Evolutionary conservation across 1,284 basidiomycete genomes (phyloP).

Genomic region (Abortiporus biennis): DNA sequence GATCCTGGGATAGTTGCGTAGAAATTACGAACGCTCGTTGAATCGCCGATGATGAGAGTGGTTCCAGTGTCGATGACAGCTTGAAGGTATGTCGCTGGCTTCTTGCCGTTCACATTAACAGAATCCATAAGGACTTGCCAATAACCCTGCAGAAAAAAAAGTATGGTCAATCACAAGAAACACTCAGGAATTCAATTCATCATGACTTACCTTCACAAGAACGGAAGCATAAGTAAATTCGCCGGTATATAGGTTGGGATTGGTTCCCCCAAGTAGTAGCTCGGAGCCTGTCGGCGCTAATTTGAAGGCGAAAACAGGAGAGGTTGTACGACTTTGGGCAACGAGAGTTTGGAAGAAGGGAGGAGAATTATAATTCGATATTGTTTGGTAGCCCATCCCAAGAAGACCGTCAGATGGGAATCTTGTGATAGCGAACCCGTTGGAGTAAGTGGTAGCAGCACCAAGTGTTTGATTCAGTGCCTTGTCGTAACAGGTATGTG

Average conservation of each 20-base stretch:
- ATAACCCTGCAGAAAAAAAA: slow-evolving; percentile 6
- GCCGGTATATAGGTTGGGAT: slow-evolving; percentile 15
- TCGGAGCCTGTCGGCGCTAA: slow-evolving; percentile 24
- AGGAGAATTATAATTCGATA: slow-evolving; percentile 17
- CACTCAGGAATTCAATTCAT: slow-evolving; percentile 12
- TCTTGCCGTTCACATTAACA: not conserved
- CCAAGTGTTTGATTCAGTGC: slow-evolving; percentile 4
- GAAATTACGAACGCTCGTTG: slow-evolving; percentile 31
- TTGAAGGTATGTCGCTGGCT: slow-evolving; percentile 4
- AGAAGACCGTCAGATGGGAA: slow-evolving; percentile 28
- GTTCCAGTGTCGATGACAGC: slow-evolving; percentile 36
- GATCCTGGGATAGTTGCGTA: slow-evolving; percentile 33
- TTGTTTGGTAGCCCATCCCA: slow-evolving; percentile 22
- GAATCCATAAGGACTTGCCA: slow-evolving; percentile 8
- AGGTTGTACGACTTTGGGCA: slow-evolving; percentile 15
- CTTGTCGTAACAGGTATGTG: not conserved
- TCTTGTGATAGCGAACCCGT: not conserved
- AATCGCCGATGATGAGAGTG: slow-evolving; percentile 40
- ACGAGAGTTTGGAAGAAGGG: slow-evolving; percentile 18
- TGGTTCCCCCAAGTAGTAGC: slow-evolving; percentile 35
- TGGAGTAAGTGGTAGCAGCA: slow-evolving; percentile 2
- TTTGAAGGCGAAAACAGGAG: slow-evolving; percentile 33
- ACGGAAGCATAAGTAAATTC: slow-evolving; percentile 19
- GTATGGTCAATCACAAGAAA: not conserved
- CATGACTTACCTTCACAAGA: slow-evolving; percentile 16